A percentile compares a stretch with the other conserved stretches of the same genome.
These are phyloP conservation scores for Aspergillus ustus DNA, from an alignment of 2,329 filamentous ascomycete genomes.

Conservation along the genomic window DNA sequence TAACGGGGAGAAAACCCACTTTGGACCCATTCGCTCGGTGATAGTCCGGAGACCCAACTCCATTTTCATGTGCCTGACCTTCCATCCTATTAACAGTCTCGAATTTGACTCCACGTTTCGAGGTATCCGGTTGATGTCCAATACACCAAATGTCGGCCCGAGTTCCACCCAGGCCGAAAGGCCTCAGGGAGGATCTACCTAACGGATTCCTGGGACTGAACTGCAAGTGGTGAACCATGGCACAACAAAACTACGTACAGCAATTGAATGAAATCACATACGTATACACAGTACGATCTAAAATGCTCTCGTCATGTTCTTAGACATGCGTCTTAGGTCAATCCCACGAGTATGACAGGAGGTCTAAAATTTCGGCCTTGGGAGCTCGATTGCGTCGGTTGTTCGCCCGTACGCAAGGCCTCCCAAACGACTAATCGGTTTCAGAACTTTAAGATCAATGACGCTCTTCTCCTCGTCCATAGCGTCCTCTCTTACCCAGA, in stretches of 20 bases:
- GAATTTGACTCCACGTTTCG: not conserved
- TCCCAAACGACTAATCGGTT: constrained; percentile 77
- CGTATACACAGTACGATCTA: not conserved
- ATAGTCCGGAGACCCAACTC: constrained; percentile 1
- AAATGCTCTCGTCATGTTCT: not conserved
- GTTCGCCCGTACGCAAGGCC: constrained; percentile 82
- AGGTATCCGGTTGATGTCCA: not conserved
- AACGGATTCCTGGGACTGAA: no score
- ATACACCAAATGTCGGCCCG: not conserved
- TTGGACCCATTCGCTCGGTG: constrained; percentile 10
- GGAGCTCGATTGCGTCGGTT: constrained; percentile 73
- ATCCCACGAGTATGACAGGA: not conserved
- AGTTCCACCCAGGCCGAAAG: not conserved
- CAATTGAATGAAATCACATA: not conserved
- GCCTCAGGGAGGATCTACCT: not conserved
- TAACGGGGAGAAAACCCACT: constrained; percentile 17
- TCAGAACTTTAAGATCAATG: constrained; percentile 75
- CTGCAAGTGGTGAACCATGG: not conserved
- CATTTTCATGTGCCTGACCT: not conserved
- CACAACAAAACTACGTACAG: not conserved
- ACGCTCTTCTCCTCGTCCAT: constrained; percentile 76
- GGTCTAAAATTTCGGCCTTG: constrained; percentile 37
- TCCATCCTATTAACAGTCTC: constrained; percentile 2
- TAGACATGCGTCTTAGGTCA: not conserved
- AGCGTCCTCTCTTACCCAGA: constrained; percentile 90